Base-by-base conservation (phyloP, 1,139 yeast genomes). In the Pneumocystis canis region DNA sequence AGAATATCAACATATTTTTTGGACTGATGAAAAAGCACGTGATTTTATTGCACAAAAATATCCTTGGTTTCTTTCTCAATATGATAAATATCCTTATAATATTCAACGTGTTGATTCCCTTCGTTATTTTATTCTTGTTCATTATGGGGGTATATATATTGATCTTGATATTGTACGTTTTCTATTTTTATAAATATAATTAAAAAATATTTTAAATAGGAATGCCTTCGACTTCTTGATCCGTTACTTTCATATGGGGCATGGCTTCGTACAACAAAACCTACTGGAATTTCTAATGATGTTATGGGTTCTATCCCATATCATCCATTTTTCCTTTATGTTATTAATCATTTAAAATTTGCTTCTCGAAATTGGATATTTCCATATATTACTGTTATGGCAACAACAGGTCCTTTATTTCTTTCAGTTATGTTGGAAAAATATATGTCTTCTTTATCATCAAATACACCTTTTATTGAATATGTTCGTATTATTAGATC, bases 21-120 rank as follows among this genome's bases (percentile, higher is more conserved):
- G 97, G 97, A 89, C 97, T 7, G 97, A 90, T 73, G 85, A 82
- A 62, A 83, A 80, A 84, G 82, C 95, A 25, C 78, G 89, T 64
- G 84, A 85, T 61, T 90, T 89, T 71, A 87, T 89, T 66, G 78
- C 81, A 58, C 83, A 84, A 69, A 81, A 87, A 68, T 90, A 84
- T 72, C 85, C 92, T 1, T 90, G 97, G 96, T 89, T 89, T 71
- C 75, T 89, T 65, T 74, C 78, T 20, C 85, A 92, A 9, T 89
- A 87, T 80, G 92, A 88, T 71, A 73, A 78, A 57, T 89, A 89
- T 73, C 82, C 80, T 58, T 89, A 83, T 72, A 89, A 90, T 35
- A 90, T 90, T 68, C 84, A 88, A 77, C 77, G 97, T 66, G 97
- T 96, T 0, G 97, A 89, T 71, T 95, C 89, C n/a, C 87, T 90